Percentiles rank a stretch among this genome's conserved stretches.
Conservation (phyloP, 768 basidiomycete genomes). For the Termitomyces sp. region DNA sequence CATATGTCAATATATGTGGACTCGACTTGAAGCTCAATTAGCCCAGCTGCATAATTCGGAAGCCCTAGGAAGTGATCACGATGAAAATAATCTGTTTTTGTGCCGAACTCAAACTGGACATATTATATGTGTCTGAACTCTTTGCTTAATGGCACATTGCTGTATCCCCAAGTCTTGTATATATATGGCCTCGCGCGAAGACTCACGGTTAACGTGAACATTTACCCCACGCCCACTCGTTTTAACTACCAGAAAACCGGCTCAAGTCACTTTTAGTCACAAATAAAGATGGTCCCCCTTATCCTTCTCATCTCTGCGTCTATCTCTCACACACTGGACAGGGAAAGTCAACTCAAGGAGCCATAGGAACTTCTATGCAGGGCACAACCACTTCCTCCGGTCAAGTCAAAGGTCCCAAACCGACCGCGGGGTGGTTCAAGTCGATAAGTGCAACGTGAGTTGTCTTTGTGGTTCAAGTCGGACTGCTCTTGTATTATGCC, state of each 20-base stretch:
- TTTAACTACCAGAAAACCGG: background rate
- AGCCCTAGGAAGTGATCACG: background rate
- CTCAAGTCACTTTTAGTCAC: background rate
- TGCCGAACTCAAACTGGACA: background rate
- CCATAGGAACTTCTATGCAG: background rate
- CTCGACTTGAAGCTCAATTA: background rate
- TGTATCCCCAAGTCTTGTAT: background rate
- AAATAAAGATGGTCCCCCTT: background rate
- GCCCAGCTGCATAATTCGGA: background rate
- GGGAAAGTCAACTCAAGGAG: background rate
- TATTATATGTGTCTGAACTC: background rate
- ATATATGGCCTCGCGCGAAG: background rate
- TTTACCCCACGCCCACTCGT: background rate
- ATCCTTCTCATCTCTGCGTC: background rate
- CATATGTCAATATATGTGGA: no score
- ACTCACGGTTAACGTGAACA: background rate
- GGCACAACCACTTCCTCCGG: background rate
- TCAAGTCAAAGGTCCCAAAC: background rate
- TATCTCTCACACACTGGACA: background rate
- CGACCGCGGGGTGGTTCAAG: background rate
- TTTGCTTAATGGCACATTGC: background rate
- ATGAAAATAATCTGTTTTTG: background rate
- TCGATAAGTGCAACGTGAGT: background rate
- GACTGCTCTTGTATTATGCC: background rate
- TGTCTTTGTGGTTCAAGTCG: background rate